phyloP scores from a whole-genome alignment of 2,329 filamentous ascomycete genomes.

The Clarireedia paspali region DNA sequence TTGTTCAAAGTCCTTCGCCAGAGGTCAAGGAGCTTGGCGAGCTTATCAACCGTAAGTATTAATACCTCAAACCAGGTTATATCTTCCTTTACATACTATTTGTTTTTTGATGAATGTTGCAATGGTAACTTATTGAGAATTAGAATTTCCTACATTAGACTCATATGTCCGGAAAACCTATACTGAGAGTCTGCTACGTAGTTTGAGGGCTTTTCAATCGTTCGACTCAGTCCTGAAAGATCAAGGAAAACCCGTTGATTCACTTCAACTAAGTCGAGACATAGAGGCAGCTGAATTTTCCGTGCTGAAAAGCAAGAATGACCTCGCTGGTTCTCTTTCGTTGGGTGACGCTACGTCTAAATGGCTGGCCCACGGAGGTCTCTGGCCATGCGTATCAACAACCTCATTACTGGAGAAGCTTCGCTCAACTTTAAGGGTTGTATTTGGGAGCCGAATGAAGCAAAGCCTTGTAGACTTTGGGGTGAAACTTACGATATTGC shows the following conservation, averaged over 20 bases:
- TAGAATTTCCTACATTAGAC: neutral
- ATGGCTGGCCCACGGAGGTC: slow-evolving; percentile 34
- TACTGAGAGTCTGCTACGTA: slow-evolving; percentile 30
- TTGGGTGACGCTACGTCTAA: neutral
- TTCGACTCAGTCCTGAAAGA: neutral
- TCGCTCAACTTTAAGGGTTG: slow-evolving; percentile 24
- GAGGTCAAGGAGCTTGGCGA: slow-evolving; percentile 13
- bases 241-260: neutral
- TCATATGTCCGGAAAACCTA: slow-evolving; percentile 34
- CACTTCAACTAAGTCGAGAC: neutral
- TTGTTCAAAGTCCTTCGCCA: neutral
- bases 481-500: slow-evolving; percentile 33
- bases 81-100: too few relatives aligned
- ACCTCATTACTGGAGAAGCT: slow-evolving; percentile 37
- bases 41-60: slow-evolving; percentile 25
- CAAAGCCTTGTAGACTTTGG: slow-evolving; percentile 34
- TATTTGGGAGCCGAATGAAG: slow-evolving; percentile 32
- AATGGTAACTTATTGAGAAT: neutral
- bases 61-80: too few relatives aligned
- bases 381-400: slow-evolving; percentile 37
- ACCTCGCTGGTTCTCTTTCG: slow-evolving; percentile 10
- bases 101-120: neutral
- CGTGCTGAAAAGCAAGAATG: neutral
- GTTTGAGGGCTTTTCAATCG: slow-evolving; percentile 27
- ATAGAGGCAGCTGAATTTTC: neutral